These are phyloP conservation scores for Rhodotorula babjevae DNA, from an alignment of 768 basidiomycete species.

Conservation along the genomic window DNA sequence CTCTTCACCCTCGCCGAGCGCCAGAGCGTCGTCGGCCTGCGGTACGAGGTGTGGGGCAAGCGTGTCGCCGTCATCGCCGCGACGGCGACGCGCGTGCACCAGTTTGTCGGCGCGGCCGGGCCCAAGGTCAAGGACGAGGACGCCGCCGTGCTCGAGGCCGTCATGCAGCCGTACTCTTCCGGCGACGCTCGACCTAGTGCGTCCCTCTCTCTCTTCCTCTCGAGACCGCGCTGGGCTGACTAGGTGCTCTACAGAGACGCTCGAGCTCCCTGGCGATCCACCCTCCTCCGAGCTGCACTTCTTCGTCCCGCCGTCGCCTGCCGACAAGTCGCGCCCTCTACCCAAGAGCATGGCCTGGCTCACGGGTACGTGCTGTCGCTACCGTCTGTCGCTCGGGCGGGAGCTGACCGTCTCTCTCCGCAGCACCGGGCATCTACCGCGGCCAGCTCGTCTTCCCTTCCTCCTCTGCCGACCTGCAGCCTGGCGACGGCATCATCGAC, in stretches of 20 bases:
- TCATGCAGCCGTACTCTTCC: conserved; percentile 63
- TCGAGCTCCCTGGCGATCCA: conserved; percentile 80
- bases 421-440: conserved; percentile 84
- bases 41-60: conserved; percentile 60
- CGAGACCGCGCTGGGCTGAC: not conserved
- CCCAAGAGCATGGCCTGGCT: conserved; percentile 83
- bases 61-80: conserved; percentile 66
- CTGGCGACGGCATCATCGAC: conserved; percentile 70
- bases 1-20: conserved; percentile 58
- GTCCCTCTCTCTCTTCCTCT: conserved; percentile 43
- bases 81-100: conserved; percentile 82
- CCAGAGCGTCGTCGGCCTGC: conserved; percentile 76
- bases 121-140: conserved; percentile 64
- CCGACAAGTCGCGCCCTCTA: conserved; percentile 51
- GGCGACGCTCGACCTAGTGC: conserved; percentile 73
- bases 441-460: conserved; percentile 62
- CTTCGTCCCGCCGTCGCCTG: conserved; percentile 57
- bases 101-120: conserved; percentile 62
- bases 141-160: conserved; percentile 61
- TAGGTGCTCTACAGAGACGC: conserved; percentile 60
- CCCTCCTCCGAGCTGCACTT: conserved; percentile 69
- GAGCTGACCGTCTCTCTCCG: no score
- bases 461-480: conserved; percentile 45
- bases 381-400: no score
- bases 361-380: conserved; percentile 65